Percentiles rank a stretch among this genome's conserved stretches.
phyloP scores from a whole-genome alignment of 2,329 filamentous ascomycete species.

The Chaetomiaceae sp. region DNA sequence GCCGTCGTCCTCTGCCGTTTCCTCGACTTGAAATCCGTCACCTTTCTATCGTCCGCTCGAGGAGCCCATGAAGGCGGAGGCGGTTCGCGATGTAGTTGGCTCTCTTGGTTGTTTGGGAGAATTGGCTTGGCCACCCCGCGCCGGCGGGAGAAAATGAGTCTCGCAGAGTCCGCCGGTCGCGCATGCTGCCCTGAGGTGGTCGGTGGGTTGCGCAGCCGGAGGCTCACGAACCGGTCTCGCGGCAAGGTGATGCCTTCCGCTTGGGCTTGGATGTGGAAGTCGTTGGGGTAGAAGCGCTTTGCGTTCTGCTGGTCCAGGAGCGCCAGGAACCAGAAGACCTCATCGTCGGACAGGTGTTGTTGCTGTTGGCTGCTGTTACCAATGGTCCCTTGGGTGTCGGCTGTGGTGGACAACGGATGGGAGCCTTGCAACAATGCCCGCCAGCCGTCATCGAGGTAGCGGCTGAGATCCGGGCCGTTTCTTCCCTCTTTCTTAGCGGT shows the following conservation, averaged over 20 bases:
- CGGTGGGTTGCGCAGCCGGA: background rate
- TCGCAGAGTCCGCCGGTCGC: too few species aligned
- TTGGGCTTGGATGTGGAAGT: background rate
- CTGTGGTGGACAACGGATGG: background rate
- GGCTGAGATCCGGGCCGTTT: background rate
- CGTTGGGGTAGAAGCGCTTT: background rate
- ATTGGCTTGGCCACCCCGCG: background rate
- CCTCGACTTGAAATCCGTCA: background rate
- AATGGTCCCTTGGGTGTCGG: too few species aligned
- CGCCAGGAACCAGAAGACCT: conserved; percentile 15
- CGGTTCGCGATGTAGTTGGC: background rate
- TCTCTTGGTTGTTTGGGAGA: too few species aligned
- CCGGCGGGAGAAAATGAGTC: conserved; percentile 7
- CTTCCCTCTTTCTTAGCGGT: background rate
- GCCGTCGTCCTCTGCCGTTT: conserved; percentile 6
- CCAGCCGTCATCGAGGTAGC: conserved; percentile 3
- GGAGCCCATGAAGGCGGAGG: background rate
- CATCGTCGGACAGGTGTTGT: background rate
- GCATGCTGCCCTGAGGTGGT: background rate
- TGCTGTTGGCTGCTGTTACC: background rate
- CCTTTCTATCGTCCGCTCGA: background rate
- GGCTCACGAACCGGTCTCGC: background rate
- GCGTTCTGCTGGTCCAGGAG: conserved; percentile 6
- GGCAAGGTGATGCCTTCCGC: conserved; percentile 2
- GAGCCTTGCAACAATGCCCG: background rate